Base-by-base conservation (phyloP, 495 filamentous ascomycete species). In the Aspergillus carlsbadensis region DNA sequence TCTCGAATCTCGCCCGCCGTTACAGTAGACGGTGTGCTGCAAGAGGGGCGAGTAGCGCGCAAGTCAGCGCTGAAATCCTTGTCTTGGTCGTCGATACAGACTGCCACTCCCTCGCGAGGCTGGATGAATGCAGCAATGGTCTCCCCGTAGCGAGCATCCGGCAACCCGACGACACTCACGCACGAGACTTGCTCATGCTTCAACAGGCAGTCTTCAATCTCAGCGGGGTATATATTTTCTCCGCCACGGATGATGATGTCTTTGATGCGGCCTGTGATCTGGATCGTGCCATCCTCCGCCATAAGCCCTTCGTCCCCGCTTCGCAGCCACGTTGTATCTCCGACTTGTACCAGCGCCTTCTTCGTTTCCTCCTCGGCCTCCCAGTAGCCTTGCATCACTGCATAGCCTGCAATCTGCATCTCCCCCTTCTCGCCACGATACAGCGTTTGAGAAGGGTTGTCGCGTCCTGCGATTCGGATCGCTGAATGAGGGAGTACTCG, bases 241-340 rank as follows among this genome's bases (percentile, higher is more conserved):
- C 64, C 64, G 17, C 61, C 61, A 29, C 86, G 75, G 56, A 92
- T 91, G 53, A 93, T 86, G 47, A 92, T 61, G 57, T 93, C 89
- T 70, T 92, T 91, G 53, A 91, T 86, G 15, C 89, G 63, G 3
- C 81, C 80, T 2, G 81, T 81, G 54, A 86, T 79, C 46, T 68
- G 71, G 50, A 80, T 78, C 57, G 81, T 81, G n/a, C 65, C 65
- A 2, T 67, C 53, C 0, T 29, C 15, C 21, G 64, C 59, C 36
- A 67, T 53, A 24, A 58, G 58, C 5, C 59, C 61, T n/a, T 59
- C 56, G 35, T 67, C 65, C 29, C 65, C 65, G 4, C 58, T 62
- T 13, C 44, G 48, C n/a, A 56, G 15, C 58, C 61, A 67, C 3
- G 36, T 14, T 17, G 13, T 10, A 14, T 14, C 36, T 14, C 36